These are phyloP conservation scores for Sporothrix inflata DNA, from an alignment of 2,329 filamentous ascomycete genomes.

Conservation along the genomic window DNA sequence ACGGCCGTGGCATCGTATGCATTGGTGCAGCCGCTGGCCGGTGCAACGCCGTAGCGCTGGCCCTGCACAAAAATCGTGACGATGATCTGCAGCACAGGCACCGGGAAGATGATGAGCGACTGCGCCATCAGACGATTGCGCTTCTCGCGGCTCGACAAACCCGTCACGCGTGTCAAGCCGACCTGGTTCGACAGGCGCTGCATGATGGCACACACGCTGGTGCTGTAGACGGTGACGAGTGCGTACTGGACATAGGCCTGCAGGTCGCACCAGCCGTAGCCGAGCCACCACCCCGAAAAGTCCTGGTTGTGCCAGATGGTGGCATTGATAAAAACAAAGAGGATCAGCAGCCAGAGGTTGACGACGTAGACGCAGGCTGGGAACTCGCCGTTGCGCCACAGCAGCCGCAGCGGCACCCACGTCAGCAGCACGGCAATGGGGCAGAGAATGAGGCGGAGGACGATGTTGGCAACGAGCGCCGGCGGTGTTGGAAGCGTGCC, in stretches of 20 bases:
- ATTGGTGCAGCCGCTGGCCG: conserved; percentile 55
- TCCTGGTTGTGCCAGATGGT: conserved; percentile 59
- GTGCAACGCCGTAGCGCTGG: conserved; percentile 54
- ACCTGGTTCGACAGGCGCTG: conserved; percentile 57
- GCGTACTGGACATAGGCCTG: conserved; percentile 46
- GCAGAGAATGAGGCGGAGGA: conserved; percentile 53
- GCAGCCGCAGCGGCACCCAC: conserved; percentile 55
- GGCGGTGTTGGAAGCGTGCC: conserved; percentile 23
- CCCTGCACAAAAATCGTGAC: conserved; percentile 53
- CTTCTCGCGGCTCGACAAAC: conserved; percentile 48
- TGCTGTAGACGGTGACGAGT: conserved; percentile 50
- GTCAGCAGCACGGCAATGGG: conserved; percentile 51
- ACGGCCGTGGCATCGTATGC: conserved; percentile 52
- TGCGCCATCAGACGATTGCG: conserved; percentile 50
- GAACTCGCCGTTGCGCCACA: conserved; percentile 58
- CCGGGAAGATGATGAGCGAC: conserved; percentile 57
- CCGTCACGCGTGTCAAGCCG: conserved; percentile 47
- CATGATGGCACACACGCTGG: conserved; percentile 59
- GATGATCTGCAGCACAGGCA: conserved; percentile 54
- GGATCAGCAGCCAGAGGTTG: conserved; percentile 52
- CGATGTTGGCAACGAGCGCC: conserved; percentile 49
- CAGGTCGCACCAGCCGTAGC: conserved; percentile 58
- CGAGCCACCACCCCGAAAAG: conserved; percentile 54
- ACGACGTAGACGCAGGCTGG: conserved; percentile 55
- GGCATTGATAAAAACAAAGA: conserved; percentile 53